These are phyloP conservation scores for Carex pumila DNA, from an alignment of 176 grass and related monocot genomes.

Conservation along the genomic window DNA sequence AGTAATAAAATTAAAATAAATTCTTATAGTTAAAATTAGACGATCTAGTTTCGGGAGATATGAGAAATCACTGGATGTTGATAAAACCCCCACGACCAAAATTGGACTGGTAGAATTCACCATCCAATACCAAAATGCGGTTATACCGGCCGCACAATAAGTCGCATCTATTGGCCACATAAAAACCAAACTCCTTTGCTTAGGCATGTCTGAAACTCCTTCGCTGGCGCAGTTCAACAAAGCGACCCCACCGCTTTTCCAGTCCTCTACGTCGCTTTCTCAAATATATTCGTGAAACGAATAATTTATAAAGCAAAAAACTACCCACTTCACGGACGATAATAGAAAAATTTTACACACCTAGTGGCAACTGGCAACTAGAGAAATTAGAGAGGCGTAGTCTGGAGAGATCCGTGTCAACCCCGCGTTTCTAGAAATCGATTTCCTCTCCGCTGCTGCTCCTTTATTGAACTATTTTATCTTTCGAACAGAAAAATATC, in stretches of 20 bases:
- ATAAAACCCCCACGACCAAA: neutral
- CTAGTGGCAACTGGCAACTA: neutral
- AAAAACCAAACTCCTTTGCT: neutral
- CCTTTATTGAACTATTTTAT: neutral
- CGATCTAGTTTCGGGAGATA: neutral
- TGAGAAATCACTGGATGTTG: neutral
- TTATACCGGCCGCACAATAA: neutral
- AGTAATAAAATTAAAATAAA: neutral
- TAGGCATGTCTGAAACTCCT: neutral
- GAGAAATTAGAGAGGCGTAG: neutral
- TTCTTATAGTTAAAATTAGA: neutral
- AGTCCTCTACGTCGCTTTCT: neutral
- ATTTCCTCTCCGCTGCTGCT: neutral
- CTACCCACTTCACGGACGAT: neutral
- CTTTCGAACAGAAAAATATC: neutral
- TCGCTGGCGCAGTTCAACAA: neutral
- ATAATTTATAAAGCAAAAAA: neutral
- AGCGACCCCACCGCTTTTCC: neutral
- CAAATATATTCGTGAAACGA: neutral
- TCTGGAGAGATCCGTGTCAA: conserved; percentile 29
- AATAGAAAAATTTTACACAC: neutral
- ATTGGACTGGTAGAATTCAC: neutral
- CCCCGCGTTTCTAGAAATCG: conserved; percentile 3
- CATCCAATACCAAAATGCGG: neutral
- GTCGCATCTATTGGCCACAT: neutral